phyloP scores from a whole-genome alignment of 352 stramenopile species.

The Phytophthora aleatoria region DNA sequence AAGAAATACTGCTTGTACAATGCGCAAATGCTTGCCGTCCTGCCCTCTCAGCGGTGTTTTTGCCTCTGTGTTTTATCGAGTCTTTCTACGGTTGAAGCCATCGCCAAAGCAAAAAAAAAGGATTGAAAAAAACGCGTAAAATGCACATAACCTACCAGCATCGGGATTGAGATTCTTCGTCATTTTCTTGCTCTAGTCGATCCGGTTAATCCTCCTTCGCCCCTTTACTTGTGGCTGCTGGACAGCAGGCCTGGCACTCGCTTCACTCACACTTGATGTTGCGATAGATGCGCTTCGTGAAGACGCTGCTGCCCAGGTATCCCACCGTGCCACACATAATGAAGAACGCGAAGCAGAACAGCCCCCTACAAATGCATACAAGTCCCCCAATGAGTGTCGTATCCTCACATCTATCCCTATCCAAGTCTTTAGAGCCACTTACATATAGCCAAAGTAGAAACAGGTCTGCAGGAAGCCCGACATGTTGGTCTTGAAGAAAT shows the following conservation, averaged over 20 bases:
- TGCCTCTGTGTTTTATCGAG: slow-evolving; percentile 8
- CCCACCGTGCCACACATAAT: slow-evolving; percentile 94
- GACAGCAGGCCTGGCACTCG: slow-evolving; percentile 20
- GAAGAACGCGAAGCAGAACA: slow-evolving; percentile 93
- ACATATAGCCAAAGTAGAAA: slow-evolving; percentile 99
- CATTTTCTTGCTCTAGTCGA: slow-evolving; percentile 9
- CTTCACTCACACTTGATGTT: slow-evolving; percentile 96
- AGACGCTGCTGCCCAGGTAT: slow-evolving; percentile 91
- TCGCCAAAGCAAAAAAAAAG: neutral
- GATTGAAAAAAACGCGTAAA: slow-evolving; percentile 11
- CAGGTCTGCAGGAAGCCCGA: slow-evolving; percentile 97
- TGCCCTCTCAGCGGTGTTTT: no score
- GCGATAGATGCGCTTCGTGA: slow-evolving; percentile 95
- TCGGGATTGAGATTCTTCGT: slow-evolving; percentile 7
- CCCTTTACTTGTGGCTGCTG: slow-evolving; percentile 15
- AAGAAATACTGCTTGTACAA: slow-evolving; percentile 4
- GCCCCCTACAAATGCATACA: slow-evolving; percentile 49
- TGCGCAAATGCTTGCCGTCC: no score
- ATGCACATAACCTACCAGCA: slow-evolving; percentile 24
- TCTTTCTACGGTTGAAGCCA: slow-evolving; percentile 13
- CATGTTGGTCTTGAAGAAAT: slow-evolving; percentile 99
- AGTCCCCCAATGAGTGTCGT: slow-evolving; percentile 8
- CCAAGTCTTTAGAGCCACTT: slow-evolving; percentile 23
- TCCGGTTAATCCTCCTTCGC: slow-evolving; percentile 20
- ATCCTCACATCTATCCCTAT: neutral